Evolutionary conservation across 495 filamentous ascomycete species (phyloP).

Genomic region (Pyrenula massariospora): DNA sequence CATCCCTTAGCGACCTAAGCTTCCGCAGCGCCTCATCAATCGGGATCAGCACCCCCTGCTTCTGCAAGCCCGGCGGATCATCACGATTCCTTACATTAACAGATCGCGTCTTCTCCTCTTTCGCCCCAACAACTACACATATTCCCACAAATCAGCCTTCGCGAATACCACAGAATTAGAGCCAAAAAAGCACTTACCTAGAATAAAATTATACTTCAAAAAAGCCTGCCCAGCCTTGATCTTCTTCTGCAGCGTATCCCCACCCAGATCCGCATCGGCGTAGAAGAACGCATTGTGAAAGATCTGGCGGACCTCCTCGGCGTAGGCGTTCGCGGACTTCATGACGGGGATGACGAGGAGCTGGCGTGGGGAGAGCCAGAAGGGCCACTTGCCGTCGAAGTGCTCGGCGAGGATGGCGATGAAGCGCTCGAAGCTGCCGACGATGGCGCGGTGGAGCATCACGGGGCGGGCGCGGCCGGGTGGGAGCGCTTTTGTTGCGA

Average conservation of each 20-base stretch:
- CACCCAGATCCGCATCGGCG: conserved; percentile 76
- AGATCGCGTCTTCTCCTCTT: conserved; percentile 61
- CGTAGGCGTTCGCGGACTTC: conserved; percentile 73
- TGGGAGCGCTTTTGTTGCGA: conserved; percentile 23
- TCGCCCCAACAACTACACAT: conserved; percentile 62
- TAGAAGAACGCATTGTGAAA: conserved; percentile 47
- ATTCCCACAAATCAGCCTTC: too few relatives aligned
- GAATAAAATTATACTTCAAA: conserved; percentile 83
- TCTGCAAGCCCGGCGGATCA: conserved; percentile 69
- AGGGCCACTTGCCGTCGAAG: conserved; percentile 95
- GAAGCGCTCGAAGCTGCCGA: conserved; percentile 89
- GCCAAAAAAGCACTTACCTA: conserved; percentile 50
- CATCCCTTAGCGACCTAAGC: conserved; percentile 56
- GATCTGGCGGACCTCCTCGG: conserved; percentile 61
- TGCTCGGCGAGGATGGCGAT: conserved; percentile 89
- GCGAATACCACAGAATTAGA: too few relatives aligned
- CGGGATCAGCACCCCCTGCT: conserved; percentile 56
- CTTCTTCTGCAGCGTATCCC: conserved; percentile 95
- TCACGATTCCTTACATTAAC: conserved; percentile 91
- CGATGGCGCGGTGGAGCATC: conserved; percentile 93
- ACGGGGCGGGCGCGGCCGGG: conserved; percentile 81
- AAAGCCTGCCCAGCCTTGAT: conserved; percentile 75
- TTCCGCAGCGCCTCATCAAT: conserved; percentile 70
- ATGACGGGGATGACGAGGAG: conserved; percentile 87
- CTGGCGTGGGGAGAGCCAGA: conserved; percentile 92